phyloP scores from a whole-genome alignment of 495 filamentous ascomycete genomes.

The Massariosphaeria phaeospora region DNA sequence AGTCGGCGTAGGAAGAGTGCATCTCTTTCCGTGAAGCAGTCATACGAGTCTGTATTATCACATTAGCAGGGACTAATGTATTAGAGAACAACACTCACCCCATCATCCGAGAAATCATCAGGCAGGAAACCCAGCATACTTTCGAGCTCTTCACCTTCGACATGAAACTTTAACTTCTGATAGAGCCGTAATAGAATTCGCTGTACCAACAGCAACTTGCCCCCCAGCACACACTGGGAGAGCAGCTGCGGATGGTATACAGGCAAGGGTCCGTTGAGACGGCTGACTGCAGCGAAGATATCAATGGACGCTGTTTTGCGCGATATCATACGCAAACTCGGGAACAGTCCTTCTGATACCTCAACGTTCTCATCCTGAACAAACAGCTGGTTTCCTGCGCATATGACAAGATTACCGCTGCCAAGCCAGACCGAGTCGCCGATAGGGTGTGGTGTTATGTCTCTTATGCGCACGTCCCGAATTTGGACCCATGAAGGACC shows the following conservation, averaged over 20 bases:
- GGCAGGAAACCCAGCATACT: conserved; percentile 68
- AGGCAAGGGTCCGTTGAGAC: conserved; percentile 81
- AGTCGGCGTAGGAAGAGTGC: conserved; percentile 52
- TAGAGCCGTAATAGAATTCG: conserved; percentile 68
- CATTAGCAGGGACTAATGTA: not conserved
- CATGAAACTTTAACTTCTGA: conserved; percentile 74
- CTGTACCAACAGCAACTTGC: conserved; percentile 70
- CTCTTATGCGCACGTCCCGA: conserved; percentile 72
- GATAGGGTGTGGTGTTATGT: conserved; percentile 85
- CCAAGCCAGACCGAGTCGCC: conserved; percentile 88
- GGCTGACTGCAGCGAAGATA: conserved; percentile 73
- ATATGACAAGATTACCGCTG: conserved; percentile 77
- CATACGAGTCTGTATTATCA: conserved; percentile 27
- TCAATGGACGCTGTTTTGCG: conserved; percentile 51
- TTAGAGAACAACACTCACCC: conserved; percentile 39
- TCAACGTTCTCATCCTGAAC: conserved; percentile 72
- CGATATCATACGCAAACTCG: conserved; percentile 59
- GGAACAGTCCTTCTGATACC: conserved; percentile 56
- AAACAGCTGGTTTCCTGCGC: conserved; percentile 90
- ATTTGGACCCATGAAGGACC: conserved; percentile 87
- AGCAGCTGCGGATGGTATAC: conserved; percentile 93
- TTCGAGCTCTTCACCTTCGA: conserved; percentile 77
- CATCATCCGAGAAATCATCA: conserved; percentile 60
- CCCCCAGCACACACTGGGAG: conserved; percentile 78
- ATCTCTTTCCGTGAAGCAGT: conserved; percentile 48